Percentiles rank a stretch among this genome's conserved stretches.
Conservation (phyloP, 129 eudicot species). For the Ambrosia trifida region DNA sequence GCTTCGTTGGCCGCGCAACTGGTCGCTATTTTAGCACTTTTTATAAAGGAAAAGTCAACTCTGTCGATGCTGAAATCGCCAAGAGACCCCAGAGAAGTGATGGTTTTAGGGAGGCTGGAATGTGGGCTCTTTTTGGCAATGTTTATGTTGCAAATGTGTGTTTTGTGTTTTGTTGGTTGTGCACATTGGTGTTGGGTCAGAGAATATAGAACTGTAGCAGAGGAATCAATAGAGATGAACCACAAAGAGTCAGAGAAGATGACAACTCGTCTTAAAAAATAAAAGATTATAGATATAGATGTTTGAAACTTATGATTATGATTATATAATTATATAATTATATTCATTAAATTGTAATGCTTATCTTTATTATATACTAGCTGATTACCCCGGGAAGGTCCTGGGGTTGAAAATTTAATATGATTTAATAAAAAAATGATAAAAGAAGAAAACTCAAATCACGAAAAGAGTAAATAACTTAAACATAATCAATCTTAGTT, state of each 20-base stretch:
- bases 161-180: slow-evolving; percentile 25
- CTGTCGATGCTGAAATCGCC: slow-evolving; percentile 50
- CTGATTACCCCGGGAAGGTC: no score
- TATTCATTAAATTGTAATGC: no score
- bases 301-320: no score
- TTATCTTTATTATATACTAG: no score
- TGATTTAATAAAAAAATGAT: no score
- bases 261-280: slow-evolving; percentile 41
- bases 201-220: slow-evolving; percentile 44
- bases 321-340: no score
- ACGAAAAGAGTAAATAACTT: no score
- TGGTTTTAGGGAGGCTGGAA: slow-evolving; percentile 56
- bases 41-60: slow-evolving; percentile 52
- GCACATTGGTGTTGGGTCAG: slow-evolving; percentile 61
- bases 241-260: slow-evolving; percentile 35
- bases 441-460: no score
- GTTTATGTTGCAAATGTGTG: slow-evolving; percentile 55
- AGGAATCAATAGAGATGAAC: slow-evolving; percentile 24
- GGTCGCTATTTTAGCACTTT: slow-evolving; percentile 50
- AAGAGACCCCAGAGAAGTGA: slow-evolving; percentile 58
- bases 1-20: slow-evolving; percentile 49
- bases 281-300: neutral
- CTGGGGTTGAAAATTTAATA: no score
- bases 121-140: slow-evolving; percentile 69
- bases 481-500: no score